A percentile compares a stretch with the other conserved stretches of the same genome.
phyloP scores from a whole-genome alignment of 257 asterid genomes.

The Jacaranda copaia region DNA sequence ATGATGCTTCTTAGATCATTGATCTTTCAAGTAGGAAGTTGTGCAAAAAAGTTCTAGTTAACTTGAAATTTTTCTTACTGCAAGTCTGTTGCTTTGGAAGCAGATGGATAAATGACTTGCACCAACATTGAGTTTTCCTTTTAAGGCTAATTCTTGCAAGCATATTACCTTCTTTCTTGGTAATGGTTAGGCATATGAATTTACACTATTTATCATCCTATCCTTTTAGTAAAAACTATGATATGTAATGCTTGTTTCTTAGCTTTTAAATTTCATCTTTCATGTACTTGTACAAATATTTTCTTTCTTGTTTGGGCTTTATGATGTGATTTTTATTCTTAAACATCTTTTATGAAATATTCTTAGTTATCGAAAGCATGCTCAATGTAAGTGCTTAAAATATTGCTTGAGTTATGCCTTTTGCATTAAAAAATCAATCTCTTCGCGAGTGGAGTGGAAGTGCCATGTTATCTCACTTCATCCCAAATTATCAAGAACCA shows the following conservation, averaged over 20 bases:
- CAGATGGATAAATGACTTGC: slow-evolving; percentile 3
- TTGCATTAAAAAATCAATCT: neutral
- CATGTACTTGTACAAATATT: neutral
- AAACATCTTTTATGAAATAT: neutral
- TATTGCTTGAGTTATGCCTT: neutral
- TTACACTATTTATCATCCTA: neutral
- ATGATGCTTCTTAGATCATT: neutral
- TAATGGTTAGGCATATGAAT: slow-evolving; percentile 19
- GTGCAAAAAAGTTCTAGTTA: neutral
- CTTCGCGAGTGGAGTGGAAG: neutral
- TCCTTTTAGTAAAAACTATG: neutral
- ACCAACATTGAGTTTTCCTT: neutral
- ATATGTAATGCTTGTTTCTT: neutral
- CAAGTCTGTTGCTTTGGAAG: neutral
- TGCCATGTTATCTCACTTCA: neutral
- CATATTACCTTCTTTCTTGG: neutral
- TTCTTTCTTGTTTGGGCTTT: neutral
- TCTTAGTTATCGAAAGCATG: neutral
- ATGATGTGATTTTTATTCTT: neutral
- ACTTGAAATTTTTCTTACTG: neutral
- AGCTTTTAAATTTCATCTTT: neutral
- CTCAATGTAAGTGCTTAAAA: neutral
- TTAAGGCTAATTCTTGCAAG: neutral
- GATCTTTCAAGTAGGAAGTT: neutral
- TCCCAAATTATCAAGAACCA: neutral